phyloP scores from a whole-genome alignment of 108 stramenopile genomes.

The Nitzschia sp. region DNA sequence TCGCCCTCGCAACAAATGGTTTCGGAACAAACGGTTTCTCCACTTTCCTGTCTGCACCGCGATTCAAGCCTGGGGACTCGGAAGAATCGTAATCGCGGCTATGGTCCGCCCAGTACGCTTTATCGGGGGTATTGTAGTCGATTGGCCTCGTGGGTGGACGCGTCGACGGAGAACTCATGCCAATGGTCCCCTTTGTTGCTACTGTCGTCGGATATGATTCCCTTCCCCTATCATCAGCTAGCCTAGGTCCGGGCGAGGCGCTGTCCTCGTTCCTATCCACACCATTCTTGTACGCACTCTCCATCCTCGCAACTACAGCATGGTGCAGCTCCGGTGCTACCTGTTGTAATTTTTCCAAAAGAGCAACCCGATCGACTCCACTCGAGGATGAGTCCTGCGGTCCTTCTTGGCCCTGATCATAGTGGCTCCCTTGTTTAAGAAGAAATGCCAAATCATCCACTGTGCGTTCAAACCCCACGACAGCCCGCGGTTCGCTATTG shows the following conservation, averaged over 20 bases:
- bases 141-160: no score
- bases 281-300: constrained; percentile 1
- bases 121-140: background rate
- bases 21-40: no score
- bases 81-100: background rate
- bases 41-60: no score
- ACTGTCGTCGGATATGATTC: background rate
- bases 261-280: background rate
- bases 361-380: background rate
- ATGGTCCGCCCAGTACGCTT: constrained; percentile 2
- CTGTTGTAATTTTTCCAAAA: background rate
- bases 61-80: background rate
- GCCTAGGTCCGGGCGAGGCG: background rate
- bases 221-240: background rate
- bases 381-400: background rate
- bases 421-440: background rate
- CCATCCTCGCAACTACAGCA: background rate
- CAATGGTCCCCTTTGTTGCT: background rate
- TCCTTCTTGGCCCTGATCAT: background rate
- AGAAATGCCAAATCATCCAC: constrained; percentile 7
- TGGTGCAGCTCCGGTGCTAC: background rate
- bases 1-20: no score
- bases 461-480: background rate
- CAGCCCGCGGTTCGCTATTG: background rate
- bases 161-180: no score